Conservation (phyloP, 345 rosid species). For the Arabidopsis suecica region DNA sequence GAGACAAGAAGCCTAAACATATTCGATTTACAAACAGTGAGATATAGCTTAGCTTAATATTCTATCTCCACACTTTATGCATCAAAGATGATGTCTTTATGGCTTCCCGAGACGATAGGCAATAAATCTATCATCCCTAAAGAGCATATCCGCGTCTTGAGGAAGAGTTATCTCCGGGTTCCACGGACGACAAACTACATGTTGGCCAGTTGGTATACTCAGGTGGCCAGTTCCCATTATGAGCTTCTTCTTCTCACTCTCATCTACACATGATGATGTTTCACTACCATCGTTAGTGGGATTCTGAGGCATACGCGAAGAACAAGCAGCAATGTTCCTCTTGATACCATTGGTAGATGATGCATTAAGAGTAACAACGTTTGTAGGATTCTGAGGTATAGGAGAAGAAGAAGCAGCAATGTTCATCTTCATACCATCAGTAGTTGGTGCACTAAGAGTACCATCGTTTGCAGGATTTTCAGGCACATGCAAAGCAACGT, state of each 20-base stretch:
- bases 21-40: not conserved
- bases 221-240: constrained; percentile 35
- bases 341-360: constrained; percentile 1
- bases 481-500: constrained; percentile 4
- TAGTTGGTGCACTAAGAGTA: not conserved
- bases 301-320: not conserved
- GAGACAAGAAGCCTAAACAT: not conserved
- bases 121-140: constrained; percentile 42
- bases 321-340: constrained; percentile 4
- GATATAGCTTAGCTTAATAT: not conserved
- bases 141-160: constrained; percentile 34
- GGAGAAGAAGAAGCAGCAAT: constrained; percentile 18
- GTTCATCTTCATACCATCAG: not conserved
- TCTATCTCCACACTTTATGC: not conserved
- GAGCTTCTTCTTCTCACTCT: constrained; percentile 21
- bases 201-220: constrained; percentile 26
- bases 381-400: constrained; percentile 2
- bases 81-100: constrained; percentile 1
- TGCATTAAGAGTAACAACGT: not conserved
- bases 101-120: constrained; percentile 33
- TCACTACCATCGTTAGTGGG: not conserved
- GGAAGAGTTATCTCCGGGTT: constrained; percentile 36
- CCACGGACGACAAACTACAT: constrained; percentile 40
- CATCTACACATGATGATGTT: constrained; percentile 14
- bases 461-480: constrained; percentile 2